Conservation (phyloP, 2,329 filamentous ascomycete species). For the Xylaria hypoxylon region DNA sequence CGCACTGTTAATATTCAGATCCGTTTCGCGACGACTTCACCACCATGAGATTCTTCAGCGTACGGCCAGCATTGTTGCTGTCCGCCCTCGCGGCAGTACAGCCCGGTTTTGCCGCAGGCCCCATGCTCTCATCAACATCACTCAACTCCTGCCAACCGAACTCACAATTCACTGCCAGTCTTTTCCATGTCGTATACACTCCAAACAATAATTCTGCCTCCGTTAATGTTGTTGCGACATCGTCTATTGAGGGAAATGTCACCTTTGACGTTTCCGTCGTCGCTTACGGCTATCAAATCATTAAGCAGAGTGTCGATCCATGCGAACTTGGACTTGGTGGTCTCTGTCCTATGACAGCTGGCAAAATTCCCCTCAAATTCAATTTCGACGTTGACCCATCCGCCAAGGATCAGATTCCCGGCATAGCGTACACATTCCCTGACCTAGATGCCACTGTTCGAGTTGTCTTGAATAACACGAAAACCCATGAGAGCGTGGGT, state of each 20-base stretch:
- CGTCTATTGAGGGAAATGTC: conserved; percentile 84
- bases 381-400: conserved; percentile 70
- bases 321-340: conserved; percentile 77
- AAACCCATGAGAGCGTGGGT: conserved; percentile 70
- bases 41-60: conserved; percentile 62
- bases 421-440: conserved; percentile 83
- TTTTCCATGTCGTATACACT: conserved; percentile 87
- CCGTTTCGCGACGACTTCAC: conserved; percentile 21
- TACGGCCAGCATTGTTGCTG: conserved; percentile 60
- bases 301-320: conserved; percentile 77
- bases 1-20: conserved; percentile 35
- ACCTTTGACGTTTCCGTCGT: conserved; percentile 79
- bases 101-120: conserved; percentile 66
- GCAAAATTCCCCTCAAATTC: conserved; percentile 80
- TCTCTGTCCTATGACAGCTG: conserved; percentile 91
- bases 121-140: conserved; percentile 82
- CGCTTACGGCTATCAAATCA: conserved; percentile 83
- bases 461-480: conserved; percentile 76
- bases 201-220: conserved; percentile 78
- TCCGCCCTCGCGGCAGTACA: conserved; percentile 58
- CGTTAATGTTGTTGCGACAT: conserved; percentile 83
- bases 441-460: conserved; percentile 83
- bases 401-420: conserved; percentile 70
- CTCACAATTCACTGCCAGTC: conserved; percentile 85
- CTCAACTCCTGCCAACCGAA: conserved; percentile 86